Base-by-base conservation (phyloP, 139 green algal genomes). In the Coccomyxa sp. region DNA sequence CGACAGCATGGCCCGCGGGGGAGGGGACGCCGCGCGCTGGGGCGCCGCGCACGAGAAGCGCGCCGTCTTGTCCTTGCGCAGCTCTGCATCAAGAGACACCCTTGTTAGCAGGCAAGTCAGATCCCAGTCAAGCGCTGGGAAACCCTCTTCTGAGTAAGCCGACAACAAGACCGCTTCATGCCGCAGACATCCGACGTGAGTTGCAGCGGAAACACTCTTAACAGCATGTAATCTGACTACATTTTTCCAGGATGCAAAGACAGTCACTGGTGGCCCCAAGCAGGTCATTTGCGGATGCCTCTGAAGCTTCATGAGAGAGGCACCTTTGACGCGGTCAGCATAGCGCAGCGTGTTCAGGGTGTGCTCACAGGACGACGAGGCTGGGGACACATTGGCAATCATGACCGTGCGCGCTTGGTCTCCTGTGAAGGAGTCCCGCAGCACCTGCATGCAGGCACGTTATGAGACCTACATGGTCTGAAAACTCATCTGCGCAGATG, bases 331-430 rank as follows among this genome's bases (percentile, higher is more conserved):
- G 12, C 95, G 87, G 86, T 99, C 95, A 10, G 96, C 95, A 79
- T 99, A 99, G 34, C 96, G 86, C 76, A 99, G 89, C 18, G 96
- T 99, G 87, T 99, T 99, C 64, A 99, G 91, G 9, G 95, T 98
- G 88, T 99, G 94, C 90, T 99, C 96, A 75, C 97, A 97, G 38
- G 85, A 95, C 14, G 74, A 75, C 10, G 81, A 86, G 75, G 88
- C 95, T 33, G 96, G 96, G 7, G 92, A 97, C 75, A 99, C 93
- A 81, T 97, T 98, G 34, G 96, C 96, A 72, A 99, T 98, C 96
- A 99, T 99, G 36, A 99, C 96, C 0, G 96, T 98, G 74, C 93
- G 87, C 0, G 92, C 93, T 68, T 93, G 84, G 37, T 91, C 88
- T 22, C 89, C 88, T 8, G 90, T 64, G 41, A 91, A 91, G 73